Evolutionary conservation across 1,139 yeast genomes (phyloP), one percentile per base, ranked within the genome.

Genomic region (Tardiomyces blankii): DNA sequence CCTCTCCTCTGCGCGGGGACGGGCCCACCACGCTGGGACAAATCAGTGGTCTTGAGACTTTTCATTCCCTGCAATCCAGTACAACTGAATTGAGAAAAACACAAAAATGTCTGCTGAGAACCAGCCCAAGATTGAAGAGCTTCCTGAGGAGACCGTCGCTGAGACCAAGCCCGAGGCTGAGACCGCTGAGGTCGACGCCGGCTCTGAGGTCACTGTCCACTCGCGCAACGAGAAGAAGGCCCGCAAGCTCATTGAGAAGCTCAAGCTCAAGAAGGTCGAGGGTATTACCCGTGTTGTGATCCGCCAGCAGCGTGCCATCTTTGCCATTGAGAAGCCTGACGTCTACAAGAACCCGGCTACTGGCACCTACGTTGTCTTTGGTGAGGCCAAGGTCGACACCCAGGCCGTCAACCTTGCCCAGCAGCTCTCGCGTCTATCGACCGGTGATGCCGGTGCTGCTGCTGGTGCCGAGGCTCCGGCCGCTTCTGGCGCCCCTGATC

Each of bases 161-260:
- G 61, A 57, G 44, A 70, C 66, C 5, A 63, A 66, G 40, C 66
- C 66, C 47, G 65, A 65, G 30, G 76, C 69, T 46, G 56, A 52
- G 40, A 59, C 49, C 38, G 58, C 65, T 64, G 63, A 54, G 62
- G 81, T 86, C 72, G 89, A 93, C 67, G 86, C 81, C 68, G 95
- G 94, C 61, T 83, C 96, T 61, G 81, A 80, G 68, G 91, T 88
- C 64, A 74, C 82, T 64, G 77, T 89, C 67, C 74, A 84, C 71
- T 76, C 91, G 66, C 86, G 84, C 74, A 83, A 86, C 72, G 96
- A 89, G 75, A 85, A 86, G 80, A 88, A 89, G 76, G 96, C 98
- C 63, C 84, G 94, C 75, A 89, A 84, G 67, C 71, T 82, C 65
- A 82, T 91, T 73, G 74, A 81, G 73, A 89, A 89, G 75, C 79